Evolutionary conservation across 2,329 filamentous ascomycete genomes (phyloP), one percentile per base, ranked within the genome.

Genomic region (Coniochaeta sp.): DNA sequence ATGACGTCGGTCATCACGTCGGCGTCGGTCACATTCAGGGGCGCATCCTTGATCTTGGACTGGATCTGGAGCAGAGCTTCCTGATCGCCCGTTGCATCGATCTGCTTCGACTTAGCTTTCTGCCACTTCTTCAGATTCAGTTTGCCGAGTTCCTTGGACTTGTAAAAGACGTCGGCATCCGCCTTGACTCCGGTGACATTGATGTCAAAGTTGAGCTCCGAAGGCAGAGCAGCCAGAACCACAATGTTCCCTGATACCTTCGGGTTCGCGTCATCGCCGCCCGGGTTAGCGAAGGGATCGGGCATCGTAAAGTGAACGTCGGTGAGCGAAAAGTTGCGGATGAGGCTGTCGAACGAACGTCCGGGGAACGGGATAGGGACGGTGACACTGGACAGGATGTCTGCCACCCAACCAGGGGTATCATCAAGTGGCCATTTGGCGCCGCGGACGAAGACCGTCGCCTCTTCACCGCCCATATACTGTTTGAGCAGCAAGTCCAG

Each of bases 231-330:
- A 24, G 95, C 86, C 16, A 91, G 74, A 10, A 91, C 91, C 54
- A 88, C 76, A 45, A 96, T 86, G 18, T 86, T 85, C 3, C 91
- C 91, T 27, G 90, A 95, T 14, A 99, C 84, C 51, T 81, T 84
- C 9, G 91, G 91, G 51, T 86, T 81, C 4, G 86, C 77, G 49
- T 85, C 82, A 0, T 89, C 87, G 10, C 85, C 82, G 52, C 79
- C 81, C 0, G 89, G 88, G 16, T 91, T 83, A 2, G 90, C 89
- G 60, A 86, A 81, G 1, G 89, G 87, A 60, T 91, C 83, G 0
- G 94, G 94, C 45, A 99, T 72, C 48, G 81, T 82, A 66, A 99
- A 96, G 61, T 95, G 83, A 35, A 95, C 89, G 63, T 96, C 81
- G 2, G 84, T 82, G 57, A 97, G 73, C 20, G 90, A 87, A 64